Conservation (phyloP, 2,329 filamentous ascomycete species). For the Sclerotinia borealis region DNA sequence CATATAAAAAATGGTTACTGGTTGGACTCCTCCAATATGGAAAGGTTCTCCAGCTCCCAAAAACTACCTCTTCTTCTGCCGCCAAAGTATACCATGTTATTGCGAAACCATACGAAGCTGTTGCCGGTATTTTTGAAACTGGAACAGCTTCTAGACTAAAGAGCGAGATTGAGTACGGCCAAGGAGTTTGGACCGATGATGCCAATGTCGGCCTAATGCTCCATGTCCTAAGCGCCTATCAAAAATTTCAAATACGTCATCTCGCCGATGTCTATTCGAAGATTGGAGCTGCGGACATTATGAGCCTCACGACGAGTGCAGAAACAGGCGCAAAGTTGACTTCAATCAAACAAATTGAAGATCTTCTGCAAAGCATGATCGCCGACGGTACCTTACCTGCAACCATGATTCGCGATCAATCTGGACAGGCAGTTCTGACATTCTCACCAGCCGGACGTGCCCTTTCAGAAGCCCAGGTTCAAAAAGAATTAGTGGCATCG, state of each 20-base stretch:
- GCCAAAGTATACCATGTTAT: slow-evolving; percentile 52
- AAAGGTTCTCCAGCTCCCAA: slow-evolving; percentile 48
- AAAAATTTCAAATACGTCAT: slow-evolving; percentile 67
- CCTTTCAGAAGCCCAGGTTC: slow-evolving; percentile 47
- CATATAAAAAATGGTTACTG: slow-evolving; percentile 87
- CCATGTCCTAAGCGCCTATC: slow-evolving; percentile 64
- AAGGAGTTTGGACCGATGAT: slow-evolving; percentile 60
- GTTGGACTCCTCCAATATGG: slow-evolving; percentile 68
- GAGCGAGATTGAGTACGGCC: slow-evolving; percentile 55
- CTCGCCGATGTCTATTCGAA: slow-evolving; percentile 66
- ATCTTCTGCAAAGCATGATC: slow-evolving; percentile 51
- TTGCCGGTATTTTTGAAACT: slow-evolving; percentile 64
- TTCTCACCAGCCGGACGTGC: slow-evolving; percentile 42
- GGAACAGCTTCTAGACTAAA: slow-evolving; percentile 53
- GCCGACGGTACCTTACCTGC: slow-evolving; percentile 47
- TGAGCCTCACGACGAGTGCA: slow-evolving; percentile 46
- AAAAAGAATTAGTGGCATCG: slow-evolving; percentile 39
- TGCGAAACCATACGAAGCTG: slow-evolving; percentile 62
- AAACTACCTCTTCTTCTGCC: slow-evolving; percentile 46
- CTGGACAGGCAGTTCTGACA: slow-evolving; percentile 42
- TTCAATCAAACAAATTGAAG: slow-evolving; percentile 39
- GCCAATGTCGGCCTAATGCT: slow-evolving; percentile 65
- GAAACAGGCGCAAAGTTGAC: slow-evolving; percentile 43
- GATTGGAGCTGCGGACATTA: slow-evolving; percentile 49
- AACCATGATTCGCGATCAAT: slow-evolving; percentile 36